phyloP scores from a whole-genome alignment of 148 eudicot species.

The Vaccinium darrowii region DNA sequence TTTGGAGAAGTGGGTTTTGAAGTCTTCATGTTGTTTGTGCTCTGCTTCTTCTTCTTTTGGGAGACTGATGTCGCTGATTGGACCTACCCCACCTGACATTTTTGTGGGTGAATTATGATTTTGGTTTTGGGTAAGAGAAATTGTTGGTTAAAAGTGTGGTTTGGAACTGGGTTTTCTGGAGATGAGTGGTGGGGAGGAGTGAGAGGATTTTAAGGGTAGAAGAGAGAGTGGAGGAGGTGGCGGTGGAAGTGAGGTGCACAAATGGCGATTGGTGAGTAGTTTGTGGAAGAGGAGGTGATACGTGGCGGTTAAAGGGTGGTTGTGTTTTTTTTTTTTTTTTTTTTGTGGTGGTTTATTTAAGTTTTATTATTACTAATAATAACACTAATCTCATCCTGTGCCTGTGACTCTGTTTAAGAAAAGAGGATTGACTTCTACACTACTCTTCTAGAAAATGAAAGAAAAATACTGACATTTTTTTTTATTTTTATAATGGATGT shows the following conservation, averaged over 20 bases:
- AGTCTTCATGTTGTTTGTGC: background rate
- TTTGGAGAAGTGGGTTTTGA: background rate
- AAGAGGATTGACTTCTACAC: background rate
- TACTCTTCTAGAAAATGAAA: too few relatives aligned
- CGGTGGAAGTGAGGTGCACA: background rate
- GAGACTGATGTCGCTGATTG: conserved; percentile 1
- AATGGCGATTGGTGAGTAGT: background rate
- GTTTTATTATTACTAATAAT: background rate
- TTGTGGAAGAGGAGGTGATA: background rate
- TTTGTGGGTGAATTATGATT: background rate
- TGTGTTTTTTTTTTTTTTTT: background rate
- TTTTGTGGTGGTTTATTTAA: background rate
- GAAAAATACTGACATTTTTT: too few relatives aligned
- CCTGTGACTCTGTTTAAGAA: background rate
- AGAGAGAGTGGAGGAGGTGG: background rate
- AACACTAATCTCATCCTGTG: background rate
- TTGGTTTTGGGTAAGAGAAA: background rate
- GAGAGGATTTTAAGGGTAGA: background rate
- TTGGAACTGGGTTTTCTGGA: conserved; percentile 1
- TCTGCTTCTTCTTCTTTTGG: conserved; percentile 4
- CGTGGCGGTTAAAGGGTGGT: background rate
- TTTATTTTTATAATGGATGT: too few relatives aligned
- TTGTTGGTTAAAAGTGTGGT: background rate
- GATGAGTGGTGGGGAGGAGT: background rate
- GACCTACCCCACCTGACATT: conserved; percentile 9